Base-by-base conservation (phyloP, 257 asterid species). In the Fraxinus anomala region DNA sequence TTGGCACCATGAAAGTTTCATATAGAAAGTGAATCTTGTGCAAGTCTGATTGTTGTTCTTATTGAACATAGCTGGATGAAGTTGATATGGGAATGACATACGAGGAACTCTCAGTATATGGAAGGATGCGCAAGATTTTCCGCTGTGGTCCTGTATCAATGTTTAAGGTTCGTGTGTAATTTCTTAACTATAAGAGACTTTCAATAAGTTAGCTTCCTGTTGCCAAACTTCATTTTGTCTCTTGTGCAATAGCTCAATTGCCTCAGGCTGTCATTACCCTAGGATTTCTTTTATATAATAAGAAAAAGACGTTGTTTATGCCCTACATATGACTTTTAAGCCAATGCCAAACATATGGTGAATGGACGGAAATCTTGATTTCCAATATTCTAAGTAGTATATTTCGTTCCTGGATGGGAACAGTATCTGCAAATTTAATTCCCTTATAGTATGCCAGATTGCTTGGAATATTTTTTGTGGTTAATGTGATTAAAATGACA, bases 51-150 rank as follows among this genome's bases (percentile, higher is more conserved):
- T 76, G 33, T 59, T 33, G 70, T 31, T 73, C 73, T 67, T 65
- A 68, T 71, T 85, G 73, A 72, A 73, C 82, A 68, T 91, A 95
- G 99, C 86, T 94, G 73, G 99, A 93, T 82, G 99, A 95, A 86
- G 98, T 93, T 86, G 98, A 95, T 82, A 93, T 91, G 96, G 99
- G 97, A 74, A 93, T 95, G 97, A 89, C 98, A 49, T 92, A 93
- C 68, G 98, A 93, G 67, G 99, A 94, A 83, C 96, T 94, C 77
- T 94, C 99, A 10, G 93, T 89, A 10, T 90, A 91, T 59, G 98
- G 99, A 83, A 88, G 98, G 89, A 59, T 94, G 86, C 97, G 99
- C 11, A 92, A 94, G 84, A 94, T 92, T 70, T 95, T 90, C 89
- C 94, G 97, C 30, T 91, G 97, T 39, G 99, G 98, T 31, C 99